Evolutionary conservation across 768 basidiomycete species (phyloP).

Genomic region (Chalciporus piperatus): DNA sequence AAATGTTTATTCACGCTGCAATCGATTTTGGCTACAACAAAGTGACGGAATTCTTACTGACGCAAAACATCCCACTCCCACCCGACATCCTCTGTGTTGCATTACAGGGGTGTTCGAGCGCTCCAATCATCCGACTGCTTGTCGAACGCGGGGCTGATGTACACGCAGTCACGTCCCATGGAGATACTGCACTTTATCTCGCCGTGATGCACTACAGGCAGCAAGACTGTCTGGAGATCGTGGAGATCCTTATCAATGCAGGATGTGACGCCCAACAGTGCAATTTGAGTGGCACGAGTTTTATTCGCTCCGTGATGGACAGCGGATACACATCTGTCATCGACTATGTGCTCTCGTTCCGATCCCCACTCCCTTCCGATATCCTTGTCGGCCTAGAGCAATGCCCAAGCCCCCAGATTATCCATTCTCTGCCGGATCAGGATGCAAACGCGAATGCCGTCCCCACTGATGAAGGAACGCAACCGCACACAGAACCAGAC

Average conservation of each 20-base stretch:
- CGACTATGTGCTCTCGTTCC: too few relatives aligned
- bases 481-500: not conserved
- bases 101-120: too few relatives aligned
- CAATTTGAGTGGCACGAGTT: too few relatives aligned
- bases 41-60: not conserved
- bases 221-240: too few relatives aligned
- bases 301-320: not conserved
- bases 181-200: too few relatives aligned
- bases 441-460: not conserved
- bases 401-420: not conserved
- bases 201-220: too few relatives aligned
- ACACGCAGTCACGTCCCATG: too few relatives aligned
- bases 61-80: not conserved
- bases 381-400: not conserved
- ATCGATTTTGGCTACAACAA: not conserved
- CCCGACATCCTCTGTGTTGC: not conserved
- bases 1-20: not conserved
- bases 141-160: too few relatives aligned
- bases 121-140: too few relatives aligned
- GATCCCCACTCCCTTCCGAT: not conserved
- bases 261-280: too few relatives aligned
- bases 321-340: not conserved
- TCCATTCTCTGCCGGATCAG: not conserved
- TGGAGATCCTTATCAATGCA: too few relatives aligned
- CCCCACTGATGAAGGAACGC: not conserved